These are phyloP conservation scores for Daldinia bambusicola DNA, from an alignment of 495 filamentous ascomycete species.

Conservation along the genomic window DNA sequence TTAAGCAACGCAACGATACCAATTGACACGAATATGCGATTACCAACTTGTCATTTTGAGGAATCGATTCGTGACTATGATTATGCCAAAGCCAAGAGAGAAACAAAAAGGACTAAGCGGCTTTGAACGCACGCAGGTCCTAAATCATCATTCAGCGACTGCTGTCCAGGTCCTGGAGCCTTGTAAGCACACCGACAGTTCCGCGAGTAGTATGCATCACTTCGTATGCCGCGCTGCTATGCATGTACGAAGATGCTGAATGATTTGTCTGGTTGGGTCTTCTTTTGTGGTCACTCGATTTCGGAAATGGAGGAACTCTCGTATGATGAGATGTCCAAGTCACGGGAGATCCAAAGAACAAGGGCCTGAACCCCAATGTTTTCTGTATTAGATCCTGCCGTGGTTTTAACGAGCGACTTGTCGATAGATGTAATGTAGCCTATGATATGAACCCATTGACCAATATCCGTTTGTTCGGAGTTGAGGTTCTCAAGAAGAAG, in stretches of 20 bases:
- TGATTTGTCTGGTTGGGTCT: background rate
- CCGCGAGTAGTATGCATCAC: slow-evolving; percentile 20
- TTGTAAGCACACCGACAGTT: slow-evolving; percentile 3
- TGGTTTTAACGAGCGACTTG: slow-evolving; percentile 11
- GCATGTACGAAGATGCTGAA: background rate
- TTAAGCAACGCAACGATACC: slow-evolving; percentile 24
- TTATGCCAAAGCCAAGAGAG: slow-evolving; percentile 11
- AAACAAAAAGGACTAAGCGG: too few species aligned
- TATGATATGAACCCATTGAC: slow-evolving; percentile 92
- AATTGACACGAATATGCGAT: slow-evolving; percentile 13
- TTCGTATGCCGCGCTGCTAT: background rate
- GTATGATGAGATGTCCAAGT: slow-evolving; percentile 36
- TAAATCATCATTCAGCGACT: background rate
- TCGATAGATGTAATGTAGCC: slow-evolving; percentile 72
- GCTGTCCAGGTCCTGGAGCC: background rate
- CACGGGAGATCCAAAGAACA: slow-evolving; percentile 34
- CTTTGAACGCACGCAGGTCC: slow-evolving; percentile 14
- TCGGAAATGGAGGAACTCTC: slow-evolving; percentile 29
- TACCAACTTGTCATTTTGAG: slow-evolving; percentile 24
- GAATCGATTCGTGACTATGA: slow-evolving; percentile 24
- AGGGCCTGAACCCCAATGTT: slow-evolving; percentile 36
- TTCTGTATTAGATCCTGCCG: background rate
- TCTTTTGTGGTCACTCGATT: slow-evolving; percentile 16
- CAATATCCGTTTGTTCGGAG: slow-evolving; percentile 71
- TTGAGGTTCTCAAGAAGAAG: slow-evolving; percentile 73